Evolutionary conservation across 441 rosid species (phyloP), one percentile per base, ranked within the genome.

Genomic region (Corymbia citriodora): DNA sequence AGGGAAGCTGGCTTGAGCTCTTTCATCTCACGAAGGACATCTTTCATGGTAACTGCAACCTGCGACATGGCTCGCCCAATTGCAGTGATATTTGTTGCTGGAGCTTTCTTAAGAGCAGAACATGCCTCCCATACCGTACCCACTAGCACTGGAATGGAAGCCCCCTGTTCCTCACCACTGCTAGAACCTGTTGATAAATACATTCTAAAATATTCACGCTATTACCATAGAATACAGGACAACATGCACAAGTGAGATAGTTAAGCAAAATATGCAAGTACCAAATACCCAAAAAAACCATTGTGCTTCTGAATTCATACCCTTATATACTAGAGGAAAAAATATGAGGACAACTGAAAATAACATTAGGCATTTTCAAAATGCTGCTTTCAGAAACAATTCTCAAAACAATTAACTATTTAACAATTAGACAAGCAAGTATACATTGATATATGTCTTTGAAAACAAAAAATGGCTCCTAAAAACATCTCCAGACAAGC

Each of bases 61-160:
- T 95, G 96, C 7, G 98, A 96, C 94, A 98, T 96, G 90, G 95
- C 97, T 57, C 99, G 96, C n/a, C 99, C 99, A 81, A 98, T 93
- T 11, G 98, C 98, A 17, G 91, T 94, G 55, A 96, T 94, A 92
- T 98, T 96, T 90, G 99, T 94, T n/a, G 96, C 90, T 82, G 99
- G 97, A 90, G 95, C 93, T 94, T 97, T 98, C 95, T 96, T 96
- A 82, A 98, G 96, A 92, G 97, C 92, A 63, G 96, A 91, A 81
- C 99, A 98, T 17, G 98, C 95, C 89, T 97, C 99, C 99, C 99
- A 98, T 31, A 98, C 97, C 45, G 95, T 93, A 90, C 99, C 99
- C 55, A 95, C 97, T 27, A 95, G 94, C 92, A 93, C 96, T 2
- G 99, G 97, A 50, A 98, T 95, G 3, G 93, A 70, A 0, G 90